Base-by-base conservation (phyloP, 2,329 filamentous ascomycete species). In the Dactylellina drechsleri region DNA sequence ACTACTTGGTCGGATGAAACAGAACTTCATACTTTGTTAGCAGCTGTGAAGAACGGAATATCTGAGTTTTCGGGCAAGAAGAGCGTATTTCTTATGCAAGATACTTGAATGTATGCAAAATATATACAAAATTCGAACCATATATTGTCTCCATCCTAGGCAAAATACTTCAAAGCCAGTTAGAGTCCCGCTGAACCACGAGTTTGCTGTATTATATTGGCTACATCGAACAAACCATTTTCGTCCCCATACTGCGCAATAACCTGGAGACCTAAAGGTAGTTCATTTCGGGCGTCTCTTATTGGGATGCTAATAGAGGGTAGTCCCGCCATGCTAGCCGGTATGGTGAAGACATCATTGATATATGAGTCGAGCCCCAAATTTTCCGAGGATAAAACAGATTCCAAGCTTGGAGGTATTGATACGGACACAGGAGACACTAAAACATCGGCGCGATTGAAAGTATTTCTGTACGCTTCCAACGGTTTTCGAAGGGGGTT, bases 331-430 rank as follows among this genome's bases (percentile, higher is more conserved):
- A 99, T 84, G 82, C 93, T 97, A 1, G 94, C 93, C 0, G 95
- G 95, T 0, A 99, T 94, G 0, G 95, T 98, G 79, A 98, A 94
- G 0, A 98, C 90, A 82, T 99, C 95, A 80, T 95, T 97, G 85
- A 91, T 91, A 80, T 97, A 98, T 0, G 87, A 87, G 79, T 94
- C 89, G n/a, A 96, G 83, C 0, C 86, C 82, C 15, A 83, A 81
- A 41, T 77, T 75, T n/a, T 53, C 66, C n/a, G 73, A 60, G 26
- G 76, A 77, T 20, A 80, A 78, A 40, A 95, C 80, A 4, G 89
- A 85, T 2, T 85, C 83, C 5, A 95, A 80, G 5, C 82, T 84
- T 0, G 92, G 93, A 7, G 93, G 88, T 15, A 88, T 84, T 0
- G 90, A 91, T 0, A 93, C 93, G 6, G 93, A 90, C 0, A 94